Percentiles rank a stretch among this genome's conserved stretches.
Conservation (phyloP, 2,329 filamentous ascomycete species). For the Neopestalotiopsis sp. region DNA sequence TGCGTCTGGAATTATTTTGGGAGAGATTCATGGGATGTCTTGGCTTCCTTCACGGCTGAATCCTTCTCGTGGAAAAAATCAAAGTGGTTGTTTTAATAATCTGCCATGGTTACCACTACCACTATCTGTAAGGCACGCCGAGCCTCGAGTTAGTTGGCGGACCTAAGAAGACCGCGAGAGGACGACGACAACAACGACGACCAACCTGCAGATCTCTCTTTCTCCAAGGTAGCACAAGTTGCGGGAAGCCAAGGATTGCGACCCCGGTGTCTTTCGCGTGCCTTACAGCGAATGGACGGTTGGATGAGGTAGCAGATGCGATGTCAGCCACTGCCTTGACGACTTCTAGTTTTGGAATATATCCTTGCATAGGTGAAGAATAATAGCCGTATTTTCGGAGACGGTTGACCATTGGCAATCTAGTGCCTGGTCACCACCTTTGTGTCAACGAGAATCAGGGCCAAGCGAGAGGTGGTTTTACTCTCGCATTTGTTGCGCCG, state of each 20-base stretch:
- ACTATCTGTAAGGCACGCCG: background rate
- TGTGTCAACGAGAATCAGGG: background rate
- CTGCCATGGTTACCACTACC: background rate
- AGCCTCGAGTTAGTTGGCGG: background rate
- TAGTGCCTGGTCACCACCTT: background rate
- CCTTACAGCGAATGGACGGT: background rate
- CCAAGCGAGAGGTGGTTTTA: background rate
- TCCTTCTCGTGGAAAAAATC: constrained; percentile 1
- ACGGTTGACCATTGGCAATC: background rate
- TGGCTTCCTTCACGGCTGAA: background rate
- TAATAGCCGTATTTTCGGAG: background rate
- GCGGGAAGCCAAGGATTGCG: background rate
- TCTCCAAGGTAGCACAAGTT: background rate
- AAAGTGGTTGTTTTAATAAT: background rate
- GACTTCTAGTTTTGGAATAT: constrained; percentile 4
- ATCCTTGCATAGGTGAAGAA: background rate
- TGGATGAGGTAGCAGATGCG: background rate
- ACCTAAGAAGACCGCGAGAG: background rate
- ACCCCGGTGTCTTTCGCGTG: constrained; percentile 1
- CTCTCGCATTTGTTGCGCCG: background rate
- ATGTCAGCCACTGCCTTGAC: constrained; percentile 1
- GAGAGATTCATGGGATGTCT: background rate
- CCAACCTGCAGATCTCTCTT: constrained; percentile 2
- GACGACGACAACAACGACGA: too few relatives aligned
- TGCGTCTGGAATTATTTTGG: background rate